Evolutionary conservation across 345 rosid species (phyloP), one percentile per base, ranked within the genome.

Genomic region (Pugionium cornutum): DNA sequence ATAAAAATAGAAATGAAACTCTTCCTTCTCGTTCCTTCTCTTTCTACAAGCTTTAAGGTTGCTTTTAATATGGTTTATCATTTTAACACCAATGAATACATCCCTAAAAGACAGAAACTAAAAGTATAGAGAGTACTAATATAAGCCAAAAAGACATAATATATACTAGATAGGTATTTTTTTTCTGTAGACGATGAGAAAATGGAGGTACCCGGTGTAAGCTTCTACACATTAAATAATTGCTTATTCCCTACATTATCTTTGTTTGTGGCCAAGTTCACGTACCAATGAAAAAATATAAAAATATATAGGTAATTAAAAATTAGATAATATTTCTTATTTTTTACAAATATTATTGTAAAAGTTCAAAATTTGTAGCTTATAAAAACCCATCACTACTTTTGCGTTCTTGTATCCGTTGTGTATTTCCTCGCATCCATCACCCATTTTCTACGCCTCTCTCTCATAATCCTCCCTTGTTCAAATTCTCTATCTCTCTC

Each of bases 361-460:
- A 47, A 32, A 9, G 47, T 36, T 55, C 8, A 41, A 26, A 34
- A 3, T n/a, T 39, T 64, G 58, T 44, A 67, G 68, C 73, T 60
- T 74, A 74, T 74, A 74, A 67, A 74, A 67, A 74, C 47, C 60
- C 44, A 40, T 40, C 44, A 40, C 59, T 42, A 42, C 55, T 35
- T 54, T 28, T 30, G 40, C 68, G 5, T 48, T 2, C 62, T 2
- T 27, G 54, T 61, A 74, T 61, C 73, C 69, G 41, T 47, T 35
- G 69, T 67, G 68, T 67, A 67, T 67, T 46, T 40, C 28, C 34
- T 53, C 9, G 49, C 67, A 52, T 37, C 63, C 39, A 58, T 45
- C 35, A 6, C n/a, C 27, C n/a, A 27, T 29, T 44, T 36, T 5
- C 31, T 58, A 65, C 51, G 6, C 48, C 49, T 50, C 42, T 50